Percentiles rank a stretch among this genome's conserved stretches.
These are phyloP conservation scores for Ustilago loliicola DNA, from an alignment of 1,284 basidiomycete species.

Conservation along the genomic window DNA sequence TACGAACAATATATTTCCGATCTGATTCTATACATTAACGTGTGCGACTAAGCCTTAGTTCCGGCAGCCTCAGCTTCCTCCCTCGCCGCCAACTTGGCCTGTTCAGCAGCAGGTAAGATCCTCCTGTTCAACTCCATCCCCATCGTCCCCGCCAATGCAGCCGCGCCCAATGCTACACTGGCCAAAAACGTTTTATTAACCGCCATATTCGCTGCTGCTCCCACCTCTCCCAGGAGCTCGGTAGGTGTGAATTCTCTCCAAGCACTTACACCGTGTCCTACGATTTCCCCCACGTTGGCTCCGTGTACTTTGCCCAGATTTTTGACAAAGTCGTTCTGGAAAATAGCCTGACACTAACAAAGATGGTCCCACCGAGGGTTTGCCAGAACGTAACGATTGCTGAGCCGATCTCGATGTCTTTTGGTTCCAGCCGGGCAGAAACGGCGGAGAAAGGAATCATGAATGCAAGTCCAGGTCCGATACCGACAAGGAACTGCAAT, in stretches of 20 bases:
- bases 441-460: slow-evolving; percentile 55
- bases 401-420: slow-evolving; percentile 48
- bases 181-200: slow-evolving; percentile 43
- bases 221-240: slow-evolving; percentile 20
- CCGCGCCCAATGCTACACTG: slow-evolving; percentile 32
- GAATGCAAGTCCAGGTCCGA: slow-evolving; percentile 44
- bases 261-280: slow-evolving; percentile 44
- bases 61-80: background rate
- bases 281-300: slow-evolving; percentile 28
- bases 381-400: slow-evolving; percentile 58
- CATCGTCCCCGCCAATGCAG: slow-evolving; percentile 36
- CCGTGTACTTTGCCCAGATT: slow-evolving; percentile 31
- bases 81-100: background rate
- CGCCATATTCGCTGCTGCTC: slow-evolving; percentile 44
- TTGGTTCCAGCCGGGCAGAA: slow-evolving; percentile 29
- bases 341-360: slow-evolving; percentile 45
- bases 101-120: slow-evolving; percentile 16
- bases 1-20: no score
- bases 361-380: slow-evolving; percentile 50
- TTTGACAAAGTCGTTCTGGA: slow-evolving; percentile 53
- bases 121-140: slow-evolving; percentile 53
- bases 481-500: slow-evolving; percentile 49
- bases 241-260: slow-evolving; percentile 41
- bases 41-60: no score
- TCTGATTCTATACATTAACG: no score